phyloP scores from a whole-genome alignment of 2,329 filamentous ascomycete species.

The Byssoonygena ceratinophila region DNA sequence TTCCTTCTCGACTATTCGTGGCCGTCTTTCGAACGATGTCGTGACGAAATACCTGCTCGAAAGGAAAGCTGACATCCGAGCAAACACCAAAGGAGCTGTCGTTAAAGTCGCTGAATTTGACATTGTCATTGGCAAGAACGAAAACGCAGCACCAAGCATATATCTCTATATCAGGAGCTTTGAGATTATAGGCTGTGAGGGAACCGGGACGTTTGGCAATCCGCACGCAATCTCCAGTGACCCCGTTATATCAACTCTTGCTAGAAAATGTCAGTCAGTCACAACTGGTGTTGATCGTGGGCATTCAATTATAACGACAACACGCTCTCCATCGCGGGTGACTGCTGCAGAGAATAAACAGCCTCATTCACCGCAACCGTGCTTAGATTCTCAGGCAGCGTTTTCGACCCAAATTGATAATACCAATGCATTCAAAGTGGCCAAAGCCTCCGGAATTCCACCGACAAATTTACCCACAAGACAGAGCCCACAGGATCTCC shows the following conservation, averaged over 20 bases:
- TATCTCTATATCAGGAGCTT: constrained; percentile 21
- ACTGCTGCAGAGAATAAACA: not conserved
- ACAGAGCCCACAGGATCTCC: not conserved
- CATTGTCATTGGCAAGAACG: constrained; percentile 24
- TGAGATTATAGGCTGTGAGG: constrained; percentile 22
- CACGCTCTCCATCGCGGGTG: not conserved
- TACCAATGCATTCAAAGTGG: not conserved
- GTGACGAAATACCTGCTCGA: constrained; percentile 19
- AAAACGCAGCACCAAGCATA: constrained; percentile 14
- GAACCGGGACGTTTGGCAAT: constrained; percentile 21
- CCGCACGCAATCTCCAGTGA: constrained; percentile 17
- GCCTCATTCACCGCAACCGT: not conserved
- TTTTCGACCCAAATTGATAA: not conserved
- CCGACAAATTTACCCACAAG: not conserved
- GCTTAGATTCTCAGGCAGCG: not conserved
- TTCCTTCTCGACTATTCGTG: constrained; percentile 26
- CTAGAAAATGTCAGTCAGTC: not conserved
- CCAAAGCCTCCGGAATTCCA: not conserved
- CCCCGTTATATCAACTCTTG: not conserved
- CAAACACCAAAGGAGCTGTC: constrained; percentile 22
- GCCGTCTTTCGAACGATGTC: constrained; percentile 23
- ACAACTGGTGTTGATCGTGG: too few relatives aligned
- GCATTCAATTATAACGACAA: not conserved
- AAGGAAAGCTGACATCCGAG: constrained; percentile 16
- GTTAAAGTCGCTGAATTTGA: constrained; percentile 29